A percentile compares a stretch with the other conserved stretches of the same genome.
Evolutionary conservation across 2,329 filamentous ascomycete species (phyloP).

Genomic region (Coniochaeta ligniaria): DNA sequence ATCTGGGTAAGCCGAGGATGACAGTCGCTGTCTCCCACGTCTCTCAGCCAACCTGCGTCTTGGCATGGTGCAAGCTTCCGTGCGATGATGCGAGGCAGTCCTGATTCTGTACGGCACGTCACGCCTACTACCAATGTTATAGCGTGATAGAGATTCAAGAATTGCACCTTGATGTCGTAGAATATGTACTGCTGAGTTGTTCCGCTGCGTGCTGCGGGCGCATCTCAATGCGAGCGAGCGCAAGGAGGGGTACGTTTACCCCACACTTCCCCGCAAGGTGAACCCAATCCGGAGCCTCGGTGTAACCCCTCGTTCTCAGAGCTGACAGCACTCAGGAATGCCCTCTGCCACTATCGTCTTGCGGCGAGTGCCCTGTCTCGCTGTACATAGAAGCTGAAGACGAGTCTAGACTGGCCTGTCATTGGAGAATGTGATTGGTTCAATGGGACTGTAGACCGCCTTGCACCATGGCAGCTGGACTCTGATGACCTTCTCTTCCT

Average conservation of each 20-base stretch:
- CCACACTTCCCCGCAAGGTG: slow-evolving; percentile 1
- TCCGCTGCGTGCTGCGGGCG: neutral
- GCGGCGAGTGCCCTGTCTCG: neutral
- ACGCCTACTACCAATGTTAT: neutral
- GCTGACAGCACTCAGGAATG: neutral
- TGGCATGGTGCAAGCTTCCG: neutral
- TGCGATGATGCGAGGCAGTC: too few relatives aligned
- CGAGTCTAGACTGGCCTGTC: neutral
- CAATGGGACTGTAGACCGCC: too few relatives aligned
- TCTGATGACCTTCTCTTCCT: neutral
- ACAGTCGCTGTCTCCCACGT: neutral
- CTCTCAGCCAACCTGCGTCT: neutral
- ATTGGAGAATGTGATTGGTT: neutral
- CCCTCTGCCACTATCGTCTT: neutral
- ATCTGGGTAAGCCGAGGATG: neutral
- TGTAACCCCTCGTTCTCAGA: neutral
- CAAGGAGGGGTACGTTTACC: neutral
- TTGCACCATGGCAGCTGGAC: neutral
- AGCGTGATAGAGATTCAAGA: neutral
- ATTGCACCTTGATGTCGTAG: neutral
- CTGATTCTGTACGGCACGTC: neutral
- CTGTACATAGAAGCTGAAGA: neutral
- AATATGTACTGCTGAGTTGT: neutral
- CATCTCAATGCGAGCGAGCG: neutral
- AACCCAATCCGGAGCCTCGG: neutral